phyloP scores from a whole-genome alignment of 1,139 yeast genomes.

The Taphrina wiesneri region DNA sequence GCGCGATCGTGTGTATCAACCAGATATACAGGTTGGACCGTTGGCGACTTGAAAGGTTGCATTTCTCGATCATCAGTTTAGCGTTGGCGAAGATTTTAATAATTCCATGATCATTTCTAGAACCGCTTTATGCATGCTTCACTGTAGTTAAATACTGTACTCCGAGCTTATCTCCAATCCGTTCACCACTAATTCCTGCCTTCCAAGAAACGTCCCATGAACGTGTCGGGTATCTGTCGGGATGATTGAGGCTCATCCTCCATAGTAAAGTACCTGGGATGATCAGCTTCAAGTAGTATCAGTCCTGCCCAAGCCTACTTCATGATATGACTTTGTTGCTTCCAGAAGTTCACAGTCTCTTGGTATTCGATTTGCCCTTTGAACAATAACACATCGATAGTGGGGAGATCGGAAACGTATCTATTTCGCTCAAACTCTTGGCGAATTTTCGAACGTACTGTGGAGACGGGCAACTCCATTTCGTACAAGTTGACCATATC shows the following conservation, averaged over 20 bases:
- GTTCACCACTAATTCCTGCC: slow-evolving; percentile 9
- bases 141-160: not conserved
- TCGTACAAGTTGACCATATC: slow-evolving; percentile 55
- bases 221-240: slow-evolving; percentile 14
- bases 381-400: slow-evolving; percentile 67
- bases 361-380: slow-evolving; percentile 82
- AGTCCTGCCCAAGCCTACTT: slow-evolving; percentile 51
- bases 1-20: slow-evolving; percentile 12
- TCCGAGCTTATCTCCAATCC: not conserved
- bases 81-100: not conserved
- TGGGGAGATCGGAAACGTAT: slow-evolving; percentile 64
- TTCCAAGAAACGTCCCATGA: slow-evolving; percentile 31
- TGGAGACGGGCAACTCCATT: slow-evolving; percentile 78
- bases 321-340: slow-evolving; percentile 82
- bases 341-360: slow-evolving; percentile 87
- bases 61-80: not conserved
- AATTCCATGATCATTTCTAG: not conserved
- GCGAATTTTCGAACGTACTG: slow-evolving; percentile 78
- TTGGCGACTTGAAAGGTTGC: not conserved
- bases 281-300: not conserved
- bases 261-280: slow-evolving; percentile 19
- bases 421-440: slow-evolving; percentile 88
- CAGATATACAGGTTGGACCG: slow-evolving; percentile 22
- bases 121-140: slow-evolving; percentile 5
- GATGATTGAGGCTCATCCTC: slow-evolving; percentile 33